Base-by-base conservation (phyloP, 2,329 filamentous ascomycete genomes). In the Verticillium isaacii region DNA sequence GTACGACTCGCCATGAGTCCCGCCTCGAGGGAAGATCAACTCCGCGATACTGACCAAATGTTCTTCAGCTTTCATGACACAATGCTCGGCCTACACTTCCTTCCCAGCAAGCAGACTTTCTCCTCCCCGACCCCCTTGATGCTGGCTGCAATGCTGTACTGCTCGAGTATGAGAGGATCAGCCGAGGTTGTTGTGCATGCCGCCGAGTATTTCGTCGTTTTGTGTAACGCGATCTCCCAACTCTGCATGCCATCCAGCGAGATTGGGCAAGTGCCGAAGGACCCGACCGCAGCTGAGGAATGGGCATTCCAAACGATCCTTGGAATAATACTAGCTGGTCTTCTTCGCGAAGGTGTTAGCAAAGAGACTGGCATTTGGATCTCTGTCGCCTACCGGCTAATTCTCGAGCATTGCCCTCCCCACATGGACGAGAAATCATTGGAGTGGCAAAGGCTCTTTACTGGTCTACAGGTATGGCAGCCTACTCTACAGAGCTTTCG, bases 81-180 rank as follows among this genome's bases (percentile, higher is more conserved):
- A 37, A 78, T 79, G 73, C 77, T 76, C 0, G 76, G 76, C 1
- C 65, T 81, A 3, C 78, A 80, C 63, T 80, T 80, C 58, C 70
- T 80, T 12, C 77, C 78, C 0, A 73, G 71, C 23, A 78, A 75
- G 36, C 74, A 77, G 64, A 76, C 70, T 0, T 80, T 79, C 34
- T 79, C 77, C 0, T 71, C 73, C 0, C 78, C 78, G 0, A 73
- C 72, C 15, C 78, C 78, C 1, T 68, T 80, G 1, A 70, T 80
- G 11, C 67, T 80, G 6, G 77, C 77, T 3, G 73, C 78, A 0
- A 79, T 80, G 60, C 71, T 81, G 0, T 80, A 80, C 66, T 78
- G 70, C 68, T 79, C 68, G 37, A 77, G 69, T 64, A 74, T 68
- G 19, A 71, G 67, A 52, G 74, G 73, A 0, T 55, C 70, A 1